A percentile compares a stretch with the other conserved stretches of the same genome.
phyloP scores from a whole-genome alignment of 1,284 basidiomycete genomes.

The Psilocybe mexicana region DNA sequence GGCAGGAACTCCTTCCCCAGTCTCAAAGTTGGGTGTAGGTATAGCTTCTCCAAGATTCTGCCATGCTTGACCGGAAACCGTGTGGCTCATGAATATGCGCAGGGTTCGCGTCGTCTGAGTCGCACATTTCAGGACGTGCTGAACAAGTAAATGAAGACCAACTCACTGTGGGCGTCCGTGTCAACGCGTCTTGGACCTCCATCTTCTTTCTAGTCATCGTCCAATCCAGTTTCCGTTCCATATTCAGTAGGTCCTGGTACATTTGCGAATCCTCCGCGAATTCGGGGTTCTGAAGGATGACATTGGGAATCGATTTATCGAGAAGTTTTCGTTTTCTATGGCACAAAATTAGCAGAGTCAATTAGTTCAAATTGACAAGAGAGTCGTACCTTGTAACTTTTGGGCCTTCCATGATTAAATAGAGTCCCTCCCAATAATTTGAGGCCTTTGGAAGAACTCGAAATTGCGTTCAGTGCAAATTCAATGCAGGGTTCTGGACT shows the following conservation, averaged over 20 bases:
- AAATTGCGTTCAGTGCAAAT: too few relatives aligned
- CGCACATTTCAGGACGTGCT: neutral
- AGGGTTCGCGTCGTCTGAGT: conserved; percentile 84
- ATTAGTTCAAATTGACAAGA: neutral
- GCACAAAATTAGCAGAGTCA: neutral
- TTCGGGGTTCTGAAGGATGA: conserved; percentile 63
- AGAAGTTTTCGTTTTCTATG: conserved; percentile 76
- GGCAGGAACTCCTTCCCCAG: conserved; percentile 82
- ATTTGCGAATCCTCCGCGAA: conserved; percentile 82
- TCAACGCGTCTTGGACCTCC: conserved; percentile 84
- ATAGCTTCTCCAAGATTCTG: conserved; percentile 50
- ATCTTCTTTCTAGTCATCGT: conserved; percentile 89
- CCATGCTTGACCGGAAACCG: conserved; percentile 85
- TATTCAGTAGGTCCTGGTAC: conserved; percentile 84
- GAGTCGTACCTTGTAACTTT: conserved; percentile 6
- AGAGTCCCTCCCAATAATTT: neutral
- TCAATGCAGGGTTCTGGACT: too few relatives aligned
- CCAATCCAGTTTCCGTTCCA: conserved; percentile 95
- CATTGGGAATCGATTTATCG: conserved; percentile 77
- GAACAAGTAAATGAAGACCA: neutral
- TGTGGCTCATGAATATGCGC: conserved; percentile 88
- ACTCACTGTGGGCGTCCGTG: conserved; percentile 58
- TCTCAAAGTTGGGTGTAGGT: conserved; percentile 48
- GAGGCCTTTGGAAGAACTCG: neutral
- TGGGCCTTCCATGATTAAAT: conserved; percentile 5